Evolutionary conservation across 495 filamentous ascomycete species (phyloP), one percentile per base, ranked within the genome.

Genomic region (Pyrenula aspistea): DNA sequence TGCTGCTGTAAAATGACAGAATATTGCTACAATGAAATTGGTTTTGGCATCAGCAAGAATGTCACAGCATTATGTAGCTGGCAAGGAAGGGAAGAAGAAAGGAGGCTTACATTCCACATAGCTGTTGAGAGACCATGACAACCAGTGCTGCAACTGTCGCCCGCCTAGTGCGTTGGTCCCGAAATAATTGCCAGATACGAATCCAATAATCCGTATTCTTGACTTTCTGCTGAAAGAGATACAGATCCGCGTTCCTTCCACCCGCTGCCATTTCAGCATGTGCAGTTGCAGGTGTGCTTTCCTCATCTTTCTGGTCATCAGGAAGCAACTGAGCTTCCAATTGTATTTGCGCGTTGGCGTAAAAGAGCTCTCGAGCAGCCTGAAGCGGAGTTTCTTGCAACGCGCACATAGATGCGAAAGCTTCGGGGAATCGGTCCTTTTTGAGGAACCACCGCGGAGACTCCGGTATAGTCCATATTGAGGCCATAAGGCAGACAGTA

Each of bases 61-160:
- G n/a, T n/a, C n/a, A n/a, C n/a, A n/a, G n/a, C n/a, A n/a, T n/a
- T n/a, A n/a, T n/a, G n/a, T n/a, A n/a, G n/a, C n/a, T n/a, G n/a
- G n/a, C n/a, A n/a, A n/a, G n/a, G n/a, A n/a, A n/a, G n/a, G n/a
- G n/a, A n/a, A 15, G 31, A 42, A 42, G 31, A 8, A 42, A 8
- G 31, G 8, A 42, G 15, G 15, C 31, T 42, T 15, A 42, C 31
- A 42, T 42, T 42, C 31, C 31, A 66, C 84, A 88, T 77, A 88
- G 82, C 65, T 88, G 85, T 68, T 88, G 82, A 12, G 79, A 80
- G 56, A 84, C 75, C 82, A 85, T 85, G 31, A 42, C 31, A 15
- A 42, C 31, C 31, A 42, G 15, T 4, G 31, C 31, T 42, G 31
- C 4, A 15, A 42, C 31, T 8, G 31, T 42, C 8, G 31, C 31